These are phyloP conservation scores for Globisporangium camurandrum DNA, from an alignment of 352 stramenopile species.

Conservation along the genomic window DNA sequence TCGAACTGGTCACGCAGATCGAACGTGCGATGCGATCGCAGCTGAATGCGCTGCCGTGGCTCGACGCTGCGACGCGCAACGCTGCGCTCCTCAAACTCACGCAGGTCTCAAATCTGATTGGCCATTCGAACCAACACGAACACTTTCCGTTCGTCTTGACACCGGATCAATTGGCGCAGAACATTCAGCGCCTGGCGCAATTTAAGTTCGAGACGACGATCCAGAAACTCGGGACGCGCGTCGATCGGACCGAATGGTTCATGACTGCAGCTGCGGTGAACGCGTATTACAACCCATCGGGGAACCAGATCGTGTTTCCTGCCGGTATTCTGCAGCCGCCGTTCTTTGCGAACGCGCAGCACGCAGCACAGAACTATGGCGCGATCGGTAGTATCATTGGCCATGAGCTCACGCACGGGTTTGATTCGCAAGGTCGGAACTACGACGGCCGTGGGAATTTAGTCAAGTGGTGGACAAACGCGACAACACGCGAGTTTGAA, in stretches of 20 bases:
- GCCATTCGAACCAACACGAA: slow-evolving; percentile 34
- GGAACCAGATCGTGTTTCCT: slow-evolving; percentile 94
- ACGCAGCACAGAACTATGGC: slow-evolving; percentile 91
- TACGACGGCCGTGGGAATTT: slow-evolving; percentile 88
- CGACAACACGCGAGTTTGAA: slow-evolving; percentile 72
- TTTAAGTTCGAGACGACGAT: slow-evolving; percentile 40
- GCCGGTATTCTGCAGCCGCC: slow-evolving; percentile 93
- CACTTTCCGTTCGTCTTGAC: slow-evolving; percentile 53
- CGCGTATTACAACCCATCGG: slow-evolving; percentile 69
- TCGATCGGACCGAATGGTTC: slow-evolving; percentile 72
- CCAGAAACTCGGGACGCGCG: slow-evolving; percentile 24
- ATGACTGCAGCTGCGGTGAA: slow-evolving; percentile 93
- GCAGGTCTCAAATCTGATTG: slow-evolving; percentile 67
- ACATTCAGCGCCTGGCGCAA: slow-evolving; percentile 37
- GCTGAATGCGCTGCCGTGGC: slow-evolving; percentile 82
- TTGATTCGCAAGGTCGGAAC: slow-evolving; percentile 90
- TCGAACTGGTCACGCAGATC: slow-evolving; percentile 83
- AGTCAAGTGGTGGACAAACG: slow-evolving; percentile 89
- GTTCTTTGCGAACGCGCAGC: slow-evolving; percentile 83
- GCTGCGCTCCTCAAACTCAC: slow-evolving; percentile 86
- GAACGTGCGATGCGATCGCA: slow-evolving; percentile 69
- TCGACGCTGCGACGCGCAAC: slow-evolving; percentile 74
- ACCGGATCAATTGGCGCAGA: slow-evolving; percentile 25
- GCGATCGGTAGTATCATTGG: slow-evolving; percentile 91
- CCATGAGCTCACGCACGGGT: slow-evolving; percentile 95